phyloP scores from a whole-genome alignment of 257 asterid genomes.

The Ophiorrhiza pumila region DNA sequence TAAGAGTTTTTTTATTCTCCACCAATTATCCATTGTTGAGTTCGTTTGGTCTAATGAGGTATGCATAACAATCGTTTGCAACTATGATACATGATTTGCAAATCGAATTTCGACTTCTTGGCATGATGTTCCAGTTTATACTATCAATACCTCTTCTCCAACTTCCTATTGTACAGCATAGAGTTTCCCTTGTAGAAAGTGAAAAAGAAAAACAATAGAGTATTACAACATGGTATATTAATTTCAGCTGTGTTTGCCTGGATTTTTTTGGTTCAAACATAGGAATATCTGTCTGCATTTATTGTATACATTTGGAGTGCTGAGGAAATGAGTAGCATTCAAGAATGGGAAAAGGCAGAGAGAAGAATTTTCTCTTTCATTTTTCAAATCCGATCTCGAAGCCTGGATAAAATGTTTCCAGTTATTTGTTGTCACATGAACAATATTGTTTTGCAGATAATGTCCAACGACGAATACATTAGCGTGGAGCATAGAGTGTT shows the following conservation, averaged over 20 bases:
- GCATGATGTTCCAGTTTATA: no score
- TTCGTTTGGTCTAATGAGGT: no score
- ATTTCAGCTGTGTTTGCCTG: not conserved
- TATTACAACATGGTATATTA: not conserved
- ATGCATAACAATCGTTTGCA: no score
- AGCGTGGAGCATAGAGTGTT: slow-evolving; percentile 45
- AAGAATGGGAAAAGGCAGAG: no score
- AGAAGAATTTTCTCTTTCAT: not conserved
- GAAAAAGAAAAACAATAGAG: not conserved
- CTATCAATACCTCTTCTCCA: not conserved
- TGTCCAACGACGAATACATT: slow-evolving; percentile 41
- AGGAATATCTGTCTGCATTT: not conserved
- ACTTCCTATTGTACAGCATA: not conserved
- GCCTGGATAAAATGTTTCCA: not conserved
- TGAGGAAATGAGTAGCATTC: not conserved
- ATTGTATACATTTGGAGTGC: not conserved
- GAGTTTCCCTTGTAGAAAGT: not conserved
- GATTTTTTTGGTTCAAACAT: not conserved
- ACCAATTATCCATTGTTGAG: no score
- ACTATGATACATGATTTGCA: no score
- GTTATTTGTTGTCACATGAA: not conserved
- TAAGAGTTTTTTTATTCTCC: no score
- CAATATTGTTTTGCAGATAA: slow-evolving; percentile 31
- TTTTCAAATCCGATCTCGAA: not conserved
- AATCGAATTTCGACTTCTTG: no score